Conservation (phyloP, 1,139 yeast species). For the Citeromyces hawaiiensis region DNA sequence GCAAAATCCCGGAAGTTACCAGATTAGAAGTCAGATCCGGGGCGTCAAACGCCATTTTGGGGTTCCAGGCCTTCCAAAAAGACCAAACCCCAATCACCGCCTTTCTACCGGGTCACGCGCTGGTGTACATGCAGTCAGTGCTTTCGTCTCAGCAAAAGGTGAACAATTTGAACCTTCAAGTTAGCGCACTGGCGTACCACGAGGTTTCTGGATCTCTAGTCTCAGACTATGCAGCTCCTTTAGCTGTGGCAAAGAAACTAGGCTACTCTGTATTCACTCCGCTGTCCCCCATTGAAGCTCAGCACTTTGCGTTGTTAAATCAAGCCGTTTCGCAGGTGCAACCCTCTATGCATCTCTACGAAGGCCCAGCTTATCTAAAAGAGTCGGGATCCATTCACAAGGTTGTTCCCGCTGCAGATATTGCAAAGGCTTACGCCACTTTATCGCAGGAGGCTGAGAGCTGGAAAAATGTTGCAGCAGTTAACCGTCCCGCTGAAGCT, state of each 20-base stretch:
- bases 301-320: conserved; percentile 54
- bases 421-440: conserved; percentile 27
- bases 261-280: conserved; percentile 69
- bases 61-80: conserved; percentile 31
- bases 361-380: conserved; percentile 60
- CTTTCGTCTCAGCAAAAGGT: conserved; percentile 23
- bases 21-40: conserved; percentile 72
- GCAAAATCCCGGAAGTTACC: conserved; percentile 42
- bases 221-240: conserved; percentile 55
- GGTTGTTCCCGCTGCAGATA: conserved; percentile 29
- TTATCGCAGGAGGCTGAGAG: conserved; percentile 16
- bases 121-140: conserved; percentile 53
- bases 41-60: conserved; percentile 69
- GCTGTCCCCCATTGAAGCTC: conserved; percentile 46
- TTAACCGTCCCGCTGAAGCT: conserved; percentile 29
- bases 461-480: conserved; percentile 16
- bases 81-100: conserved; percentile 24
- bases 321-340: conserved; percentile 47
- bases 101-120: conserved; percentile 55
- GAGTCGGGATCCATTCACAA: conserved; percentile 35
- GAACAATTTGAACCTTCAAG: conserved; percentile 58
- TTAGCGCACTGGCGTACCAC: conserved; percentile 65
- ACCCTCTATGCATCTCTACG: conserved; percentile 63
- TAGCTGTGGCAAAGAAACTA: conserved; percentile 49
- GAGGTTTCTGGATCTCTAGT: conserved; percentile 33